These are phyloP conservation scores for Aethionema arabicum DNA, from an alignment of 345 rosid genomes.

Conservation along the genomic window DNA sequence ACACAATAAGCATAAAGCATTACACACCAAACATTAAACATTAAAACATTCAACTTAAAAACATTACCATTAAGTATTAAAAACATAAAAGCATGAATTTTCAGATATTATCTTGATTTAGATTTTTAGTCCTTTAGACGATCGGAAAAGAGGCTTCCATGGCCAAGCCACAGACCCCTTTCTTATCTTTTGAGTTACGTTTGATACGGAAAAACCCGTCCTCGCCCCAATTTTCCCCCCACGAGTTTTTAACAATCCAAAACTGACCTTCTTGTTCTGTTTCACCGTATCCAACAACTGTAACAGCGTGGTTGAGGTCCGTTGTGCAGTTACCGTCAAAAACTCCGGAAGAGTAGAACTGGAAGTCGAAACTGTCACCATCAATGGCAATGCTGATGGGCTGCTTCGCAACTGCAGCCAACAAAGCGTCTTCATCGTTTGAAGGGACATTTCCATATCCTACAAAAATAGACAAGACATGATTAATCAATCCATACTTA, in stretches of 20 bases:
- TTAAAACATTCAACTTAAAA: no score
- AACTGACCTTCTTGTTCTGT: slow-evolving; percentile 34
- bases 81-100: no score
- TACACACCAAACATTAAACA: no score
- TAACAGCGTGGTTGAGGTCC: slow-evolving; percentile 41
- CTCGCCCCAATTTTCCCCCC: slow-evolving; percentile 52
- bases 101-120: no score
- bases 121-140: slow-evolving; percentile 1
- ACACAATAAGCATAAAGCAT: no score
- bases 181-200: slow-evolving; percentile 30
- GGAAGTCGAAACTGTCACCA: slow-evolving; percentile 30
- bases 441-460: slow-evolving; percentile 41
- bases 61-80: no score
- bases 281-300: slow-evolving; percentile 49
- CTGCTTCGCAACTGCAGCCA: slow-evolving; percentile 42
- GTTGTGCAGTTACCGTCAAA: slow-evolving; percentile 40
- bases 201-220: slow-evolving; percentile 43
- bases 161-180: slow-evolving; percentile 49
- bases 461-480: no score
- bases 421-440: slow-evolving; percentile 38
- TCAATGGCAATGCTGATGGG: slow-evolving; percentile 49
- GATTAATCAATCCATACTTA: no score
- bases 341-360: slow-evolving; percentile 37
- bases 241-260: slow-evolving; percentile 52
- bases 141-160: slow-evolving; percentile 41